phyloP scores from a whole-genome alignment of 768 basidiomycete genomes.

The Tylopilus balloui region DNA sequence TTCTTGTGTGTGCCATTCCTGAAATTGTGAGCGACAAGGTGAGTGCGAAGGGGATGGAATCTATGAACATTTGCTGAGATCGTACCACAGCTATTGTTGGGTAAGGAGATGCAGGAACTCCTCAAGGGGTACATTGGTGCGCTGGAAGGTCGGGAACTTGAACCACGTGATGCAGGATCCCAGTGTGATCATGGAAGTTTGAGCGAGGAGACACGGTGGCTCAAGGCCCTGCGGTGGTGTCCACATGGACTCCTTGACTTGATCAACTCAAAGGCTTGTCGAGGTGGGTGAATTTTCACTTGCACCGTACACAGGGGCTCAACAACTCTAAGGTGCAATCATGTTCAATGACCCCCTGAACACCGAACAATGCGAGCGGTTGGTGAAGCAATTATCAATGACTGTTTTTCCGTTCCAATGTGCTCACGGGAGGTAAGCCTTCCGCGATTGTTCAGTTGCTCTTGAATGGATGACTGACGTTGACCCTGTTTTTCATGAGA shows the following conservation, averaged over 20 bases:
- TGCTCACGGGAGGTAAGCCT: constrained; percentile 80
- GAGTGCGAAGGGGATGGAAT: constrained; percentile 11
- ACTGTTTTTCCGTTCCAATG: constrained; percentile 91
- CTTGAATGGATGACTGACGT: background rate
- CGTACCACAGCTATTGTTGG: constrained; percentile 50
- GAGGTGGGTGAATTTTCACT: constrained; percentile 54
- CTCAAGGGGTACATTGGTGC: constrained; percentile 68
- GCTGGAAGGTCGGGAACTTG: constrained; percentile 46
- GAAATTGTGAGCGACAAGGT: constrained; percentile 68
- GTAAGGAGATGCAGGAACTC: constrained; percentile 70
- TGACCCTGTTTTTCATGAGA: constrained; percentile 27
- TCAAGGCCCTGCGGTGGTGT: constrained; percentile 72
- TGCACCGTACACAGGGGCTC: background rate
- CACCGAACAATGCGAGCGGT: constrained; percentile 58
- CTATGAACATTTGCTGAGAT: constrained; percentile 9
- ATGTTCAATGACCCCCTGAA: constrained; percentile 91
- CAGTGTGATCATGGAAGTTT: constrained; percentile 5
- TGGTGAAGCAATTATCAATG: constrained; percentile 62
- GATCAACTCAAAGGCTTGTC: constrained; percentile 92
- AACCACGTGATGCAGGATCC: constrained; percentile 14
- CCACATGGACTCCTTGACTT: constrained; percentile 80
- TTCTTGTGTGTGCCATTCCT: constrained; percentile 61
- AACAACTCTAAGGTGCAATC: constrained; percentile 66
- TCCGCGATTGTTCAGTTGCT: background rate
- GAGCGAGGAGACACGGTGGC: constrained; percentile 45